A percentile compares a stretch with the other conserved stretches of the same genome.
Conservation (phyloP, 2,329 filamentous ascomycete species). For the Xylaria arbuscula region DNA sequence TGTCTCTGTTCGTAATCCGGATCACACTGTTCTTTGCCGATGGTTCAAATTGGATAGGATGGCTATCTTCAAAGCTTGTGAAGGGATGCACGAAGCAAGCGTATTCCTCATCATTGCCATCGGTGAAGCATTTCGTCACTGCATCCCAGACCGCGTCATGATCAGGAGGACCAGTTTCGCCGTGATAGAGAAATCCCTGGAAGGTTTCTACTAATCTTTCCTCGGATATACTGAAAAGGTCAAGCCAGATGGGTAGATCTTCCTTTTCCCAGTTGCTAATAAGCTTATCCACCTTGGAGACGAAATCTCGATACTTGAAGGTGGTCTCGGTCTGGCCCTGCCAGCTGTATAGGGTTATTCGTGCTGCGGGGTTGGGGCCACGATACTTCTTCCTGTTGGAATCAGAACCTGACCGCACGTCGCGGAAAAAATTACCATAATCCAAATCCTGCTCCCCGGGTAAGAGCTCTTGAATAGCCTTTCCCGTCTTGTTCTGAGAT, state of each 20-base stretch:
- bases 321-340: conserved; percentile 29
- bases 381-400: background rate
- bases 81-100: conserved; percentile 38
- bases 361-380: background rate
- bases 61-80: conserved; percentile 31
- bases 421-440: background rate
- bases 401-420: background rate
- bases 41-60: conserved; percentile 35
- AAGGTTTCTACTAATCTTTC: conserved; percentile 11
- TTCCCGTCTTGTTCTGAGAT: background rate
- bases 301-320: conserved; percentile 25
- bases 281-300: conserved; percentile 35
- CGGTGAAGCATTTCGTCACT: conserved; percentile 31
- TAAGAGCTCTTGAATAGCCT: conserved; percentile 4
- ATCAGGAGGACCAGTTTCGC: background rate
- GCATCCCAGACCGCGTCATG: conserved; percentile 28
- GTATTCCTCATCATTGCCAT: background rate
- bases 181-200: conserved; percentile 32
- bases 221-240: conserved; percentile 35
- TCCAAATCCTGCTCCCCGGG: conserved; percentile 26
- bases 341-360: conserved; percentile 35
- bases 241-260: conserved; percentile 38
- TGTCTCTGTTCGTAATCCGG: conserved; percentile 30
- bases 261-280: conserved; percentile 26
- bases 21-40: conserved; percentile 33